Conservation (phyloP, 2,329 filamentous ascomycete genomes). For the Colletotrichum sp. region DNA sequence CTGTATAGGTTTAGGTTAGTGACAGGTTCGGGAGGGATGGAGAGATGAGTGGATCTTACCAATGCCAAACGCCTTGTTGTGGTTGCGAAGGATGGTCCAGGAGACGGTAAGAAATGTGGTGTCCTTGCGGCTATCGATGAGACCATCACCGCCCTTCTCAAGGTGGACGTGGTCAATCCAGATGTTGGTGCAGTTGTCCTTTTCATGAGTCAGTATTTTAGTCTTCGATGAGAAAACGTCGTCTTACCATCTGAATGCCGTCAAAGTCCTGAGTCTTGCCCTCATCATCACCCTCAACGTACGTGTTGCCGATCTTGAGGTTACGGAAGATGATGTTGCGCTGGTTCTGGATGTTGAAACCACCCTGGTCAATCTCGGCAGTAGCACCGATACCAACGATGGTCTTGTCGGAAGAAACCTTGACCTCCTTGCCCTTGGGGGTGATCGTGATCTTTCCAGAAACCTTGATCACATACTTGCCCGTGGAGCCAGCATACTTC, state of each 20-base stretch:
- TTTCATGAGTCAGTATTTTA: background rate
- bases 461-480: slow-evolving; percentile 27
- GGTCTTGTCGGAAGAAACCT: slow-evolving; percentile 26
- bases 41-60: slow-evolving; percentile 7
- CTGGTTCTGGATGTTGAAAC: slow-evolving; percentile 24
- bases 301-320: slow-evolving; percentile 23
- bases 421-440: slow-evolving; percentile 23
- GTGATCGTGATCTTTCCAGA: slow-evolving; percentile 26
- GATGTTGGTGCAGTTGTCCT: slow-evolving; percentile 25
- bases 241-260: slow-evolving; percentile 26
- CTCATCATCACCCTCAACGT: slow-evolving; percentile 20
- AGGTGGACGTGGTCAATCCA: slow-evolving; percentile 30
- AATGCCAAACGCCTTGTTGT: slow-evolving; percentile 31
- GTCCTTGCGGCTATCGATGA: slow-evolving; percentile 29
- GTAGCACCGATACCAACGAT: slow-evolving; percentile 27
- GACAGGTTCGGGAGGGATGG: too few species aligned
- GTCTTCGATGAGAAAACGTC: rapidly evolving
- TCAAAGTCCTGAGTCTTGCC: slow-evolving; percentile 28
- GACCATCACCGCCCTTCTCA: slow-evolving; percentile 26
- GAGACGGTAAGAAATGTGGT: slow-evolving; percentile 29
- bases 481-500: slow-evolving; percentile 23
- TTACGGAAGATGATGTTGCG: slow-evolving; percentile 28
- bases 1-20: background rate
- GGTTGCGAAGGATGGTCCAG: slow-evolving; percentile 27
- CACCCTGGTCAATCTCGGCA: slow-evolving; percentile 26